Percentiles rank a stretch among this genome's conserved stretches.
Conservation (phyloP, 495 filamentous ascomycete genomes). For the Hyaloscypha variabilis region DNA sequence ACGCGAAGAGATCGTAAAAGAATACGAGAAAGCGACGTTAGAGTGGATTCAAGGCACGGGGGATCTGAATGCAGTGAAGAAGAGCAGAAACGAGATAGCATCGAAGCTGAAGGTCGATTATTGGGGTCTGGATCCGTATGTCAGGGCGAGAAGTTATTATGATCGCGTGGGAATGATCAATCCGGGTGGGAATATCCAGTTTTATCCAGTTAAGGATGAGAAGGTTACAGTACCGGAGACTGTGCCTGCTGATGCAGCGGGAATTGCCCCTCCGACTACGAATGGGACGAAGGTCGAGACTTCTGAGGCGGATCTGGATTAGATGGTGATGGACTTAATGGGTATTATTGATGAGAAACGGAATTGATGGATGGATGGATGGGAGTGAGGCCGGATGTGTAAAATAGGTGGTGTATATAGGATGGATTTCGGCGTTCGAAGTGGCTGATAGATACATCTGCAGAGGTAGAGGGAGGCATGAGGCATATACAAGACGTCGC, state of each 20-base stretch:
- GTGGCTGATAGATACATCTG: conserved; percentile 4
- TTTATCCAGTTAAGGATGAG: conserved; percentile 55
- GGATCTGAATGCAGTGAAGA: conserved; percentile 41
- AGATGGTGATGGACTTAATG: neutral
- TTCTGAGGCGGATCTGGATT: conserved; percentile 49
- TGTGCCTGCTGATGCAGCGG: neutral
- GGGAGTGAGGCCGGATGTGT: neutral
- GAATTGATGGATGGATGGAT: neutral
- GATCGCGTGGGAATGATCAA: conserved; percentile 73
- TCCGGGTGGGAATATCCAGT: conserved; percentile 66
- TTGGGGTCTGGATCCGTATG: conserved; percentile 80
- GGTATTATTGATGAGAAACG: neutral
- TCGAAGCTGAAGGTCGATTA: conserved; percentile 71
- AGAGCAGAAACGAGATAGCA: conserved; percentile 55
- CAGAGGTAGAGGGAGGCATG: conserved; percentile 1
- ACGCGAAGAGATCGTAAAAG: conserved; percentile 62
- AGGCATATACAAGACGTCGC: conserved; percentile 7
- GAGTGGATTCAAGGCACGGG: conserved; percentile 55
- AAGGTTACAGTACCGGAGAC: neutral
- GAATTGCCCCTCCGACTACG: conserved; percentile 33
- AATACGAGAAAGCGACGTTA: conserved; percentile 70
- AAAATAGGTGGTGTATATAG: conserved; percentile 2
- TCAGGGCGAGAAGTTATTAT: conserved; percentile 72
- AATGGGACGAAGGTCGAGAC: conserved; percentile 41
- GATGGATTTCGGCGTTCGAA: neutral